Evolutionary conservation across 306 rosid genomes (phyloP), one percentile per base, ranked within the genome.

Genomic region (Ochetophila trinervis): DNA sequence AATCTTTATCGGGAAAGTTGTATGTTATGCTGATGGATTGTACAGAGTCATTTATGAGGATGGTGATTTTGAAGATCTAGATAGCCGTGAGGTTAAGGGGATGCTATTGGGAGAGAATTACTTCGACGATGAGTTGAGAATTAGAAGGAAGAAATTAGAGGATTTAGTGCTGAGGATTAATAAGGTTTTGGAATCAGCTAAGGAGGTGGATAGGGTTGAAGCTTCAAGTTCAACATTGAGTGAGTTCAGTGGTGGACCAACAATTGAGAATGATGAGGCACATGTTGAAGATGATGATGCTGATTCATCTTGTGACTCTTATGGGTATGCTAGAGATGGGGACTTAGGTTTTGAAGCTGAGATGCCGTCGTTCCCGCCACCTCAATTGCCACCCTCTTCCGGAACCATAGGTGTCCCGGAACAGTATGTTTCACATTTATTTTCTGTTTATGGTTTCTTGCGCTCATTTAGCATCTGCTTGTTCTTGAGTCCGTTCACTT

Each of bases 351-450:
- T 72, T 54, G 86, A 71, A 22, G 71, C 23, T 0, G 88, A 81
- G 79, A 45, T 59, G 17, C 68, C 11, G 0, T 71, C 71, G 21
- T 23, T 73, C 6, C 97, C 87, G 0, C 82, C 78, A 21, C 78
- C 80, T 5, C 65, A 76, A 60, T 72, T 94, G 72, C 97, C 96
- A 0, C 79, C 82, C 0, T 94, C 99, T 8, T 86, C 97, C 0
- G 96, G 95, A 59, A 88, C 87, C 48, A 62, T 94, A 64, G 97
- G 95, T 2, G 89, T 90, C 63, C 96, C 90, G 0, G 97, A 88
- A 79, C 80, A n/a, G 60, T 85, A 74, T 57, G 88, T 94, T 49
- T 83, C 91, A 4, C 83, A 80, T 68, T 88, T 94, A 15, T 72
- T 94, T 35, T 70, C 99, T 3, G 95, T 94, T 6, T 94, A 94